phyloP scores from a whole-genome alignment of 139 green algal genomes.

The Micractinium sp. region DNA sequence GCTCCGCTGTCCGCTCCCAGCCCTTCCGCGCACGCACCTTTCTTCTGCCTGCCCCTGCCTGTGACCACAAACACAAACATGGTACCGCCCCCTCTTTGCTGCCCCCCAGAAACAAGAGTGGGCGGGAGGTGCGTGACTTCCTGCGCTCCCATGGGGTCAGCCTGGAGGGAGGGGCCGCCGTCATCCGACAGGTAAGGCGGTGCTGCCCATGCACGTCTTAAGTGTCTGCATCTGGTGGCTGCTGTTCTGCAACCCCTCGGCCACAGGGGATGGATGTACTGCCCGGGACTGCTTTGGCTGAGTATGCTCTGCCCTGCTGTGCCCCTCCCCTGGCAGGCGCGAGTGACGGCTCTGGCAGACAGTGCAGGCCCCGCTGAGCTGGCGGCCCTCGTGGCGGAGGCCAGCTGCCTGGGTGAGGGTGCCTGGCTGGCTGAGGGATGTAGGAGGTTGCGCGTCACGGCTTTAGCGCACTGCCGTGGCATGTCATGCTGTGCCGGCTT shows the following conservation, averaged over 20 bases:
- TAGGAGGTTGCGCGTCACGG: background rate
- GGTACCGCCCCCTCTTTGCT: background rate
- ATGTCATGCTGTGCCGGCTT: background rate
- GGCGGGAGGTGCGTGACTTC: constrained; percentile 44
- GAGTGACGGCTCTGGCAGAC: constrained; percentile 19
- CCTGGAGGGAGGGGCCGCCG: constrained; percentile 33
- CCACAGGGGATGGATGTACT: no score
- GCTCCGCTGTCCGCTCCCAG: no score
- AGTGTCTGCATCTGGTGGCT: background rate
- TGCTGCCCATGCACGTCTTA: no score
- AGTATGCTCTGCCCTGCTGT: background rate
- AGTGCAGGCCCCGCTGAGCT: constrained; percentile 13
- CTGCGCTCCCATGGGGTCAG: constrained; percentile 39
- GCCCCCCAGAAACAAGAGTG: background rate
- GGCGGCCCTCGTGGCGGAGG: constrained; percentile 45
- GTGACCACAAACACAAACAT: background rate
- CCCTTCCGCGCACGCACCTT: background rate
- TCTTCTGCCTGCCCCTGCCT: background rate
- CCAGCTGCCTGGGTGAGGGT: constrained; percentile 49
- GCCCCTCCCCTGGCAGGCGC: background rate
- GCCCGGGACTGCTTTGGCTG: background rate
- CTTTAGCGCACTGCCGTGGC: background rate
- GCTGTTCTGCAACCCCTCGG: background rate
- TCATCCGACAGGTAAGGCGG: constrained; percentile 53
- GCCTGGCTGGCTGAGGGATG: no score